Evolutionary conservation across 2,329 filamentous ascomycete genomes (phyloP), one percentile per base, ranked within the genome.

Genomic region (Xylaria sp.): DNA sequence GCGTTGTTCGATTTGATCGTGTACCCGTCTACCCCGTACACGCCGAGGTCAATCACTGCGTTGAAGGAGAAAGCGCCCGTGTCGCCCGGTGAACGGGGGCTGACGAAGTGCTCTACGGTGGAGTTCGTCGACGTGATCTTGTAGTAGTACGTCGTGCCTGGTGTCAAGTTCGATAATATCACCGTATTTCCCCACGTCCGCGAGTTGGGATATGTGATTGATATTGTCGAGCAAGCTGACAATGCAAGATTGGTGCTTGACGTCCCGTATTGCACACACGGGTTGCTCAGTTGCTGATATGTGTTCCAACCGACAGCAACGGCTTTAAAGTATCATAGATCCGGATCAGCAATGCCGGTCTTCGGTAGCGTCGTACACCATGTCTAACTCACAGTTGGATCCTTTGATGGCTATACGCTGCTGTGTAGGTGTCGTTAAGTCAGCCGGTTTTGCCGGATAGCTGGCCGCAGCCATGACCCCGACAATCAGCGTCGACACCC

Each of bases 141-240:
- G 79, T 89, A 89, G 78, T 86, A 89, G 75, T 89, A 89, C 0
- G 81, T 86, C 1, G 85, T 87, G 0, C 82, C 85, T 0, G 86
- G 81, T 0, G 75, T 76, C 22, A 89, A 75, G 6, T 73, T 78
- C 0, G 78, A 77, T 38, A 89, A 74, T 1, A 78, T 78, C 0
- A 86, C 86, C 0, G 78, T 77, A 68, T 87, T 84, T 39, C 81
- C 81, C 70, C 80, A 86, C 0, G 86, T 88, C 13, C 85, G 81
- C n/a, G 86, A 87, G 0, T 82, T 83, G 0, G 77, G 73, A 68
- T 88, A 88, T 0, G 85, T 87, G 7, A 79, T 77, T 0, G 85
- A 84, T 3, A 69, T 74, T 15, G 75, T 76, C 1, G 84, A 83
- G 76, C 85, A 88, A 2, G 78, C 76, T 53, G 81, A 61, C 6